Percentiles rank a stretch among this genome's conserved stretches.
Evolutionary conservation across 495 filamentous ascomycete species (phyloP).

Genomic region (Stereocaulon alpinum): DNA sequence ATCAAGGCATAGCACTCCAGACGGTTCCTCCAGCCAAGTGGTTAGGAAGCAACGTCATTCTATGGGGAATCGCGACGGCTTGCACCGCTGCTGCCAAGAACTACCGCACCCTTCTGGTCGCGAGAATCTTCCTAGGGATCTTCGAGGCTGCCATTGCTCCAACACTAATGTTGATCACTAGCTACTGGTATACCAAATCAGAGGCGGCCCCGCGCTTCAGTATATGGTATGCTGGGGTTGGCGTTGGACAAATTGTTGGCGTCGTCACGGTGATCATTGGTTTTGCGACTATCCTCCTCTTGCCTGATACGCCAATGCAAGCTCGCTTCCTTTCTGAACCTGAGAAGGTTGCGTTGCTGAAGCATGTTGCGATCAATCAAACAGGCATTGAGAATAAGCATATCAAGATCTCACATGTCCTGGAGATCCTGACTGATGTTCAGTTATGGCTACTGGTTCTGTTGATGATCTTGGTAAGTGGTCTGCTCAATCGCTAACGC

Average conservation of each 20-base stretch:
- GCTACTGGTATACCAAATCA: constrained; percentile 51
- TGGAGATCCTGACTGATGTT: constrained; percentile 35
- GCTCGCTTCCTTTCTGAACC: constrained; percentile 43
- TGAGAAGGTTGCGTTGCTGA: constrained; percentile 33
- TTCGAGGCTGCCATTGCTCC: constrained; percentile 57
- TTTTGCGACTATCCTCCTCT: constrained; percentile 38
- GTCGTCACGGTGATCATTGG: constrained; percentile 44
- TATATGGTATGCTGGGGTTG: constrained; percentile 57
- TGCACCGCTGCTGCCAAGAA: constrained; percentile 43
- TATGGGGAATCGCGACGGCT: constrained; percentile 51
- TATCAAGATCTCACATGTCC: constrained; percentile 39
- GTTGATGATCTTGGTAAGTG: constrained; percentile 16
- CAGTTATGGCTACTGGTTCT: constrained; percentile 33
- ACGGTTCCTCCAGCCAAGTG: constrained; percentile 46
- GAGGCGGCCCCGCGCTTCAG: constrained; percentile 54
- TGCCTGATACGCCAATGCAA: constrained; percentile 42
- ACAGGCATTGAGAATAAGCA: constrained; percentile 45
- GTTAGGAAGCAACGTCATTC: constrained; percentile 42
- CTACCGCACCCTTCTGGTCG: constrained; percentile 35
- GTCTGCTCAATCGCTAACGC: neutral
- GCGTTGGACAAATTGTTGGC: constrained; percentile 52
- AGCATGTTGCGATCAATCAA: constrained; percentile 38
- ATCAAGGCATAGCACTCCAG: constrained; percentile 34
- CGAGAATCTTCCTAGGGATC: constrained; percentile 51
- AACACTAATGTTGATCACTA: constrained; percentile 39